These are phyloP conservation scores for Phytophthora syringae DNA, from an alignment of 352 stramenopile genomes.

Conservation along the genomic window DNA sequence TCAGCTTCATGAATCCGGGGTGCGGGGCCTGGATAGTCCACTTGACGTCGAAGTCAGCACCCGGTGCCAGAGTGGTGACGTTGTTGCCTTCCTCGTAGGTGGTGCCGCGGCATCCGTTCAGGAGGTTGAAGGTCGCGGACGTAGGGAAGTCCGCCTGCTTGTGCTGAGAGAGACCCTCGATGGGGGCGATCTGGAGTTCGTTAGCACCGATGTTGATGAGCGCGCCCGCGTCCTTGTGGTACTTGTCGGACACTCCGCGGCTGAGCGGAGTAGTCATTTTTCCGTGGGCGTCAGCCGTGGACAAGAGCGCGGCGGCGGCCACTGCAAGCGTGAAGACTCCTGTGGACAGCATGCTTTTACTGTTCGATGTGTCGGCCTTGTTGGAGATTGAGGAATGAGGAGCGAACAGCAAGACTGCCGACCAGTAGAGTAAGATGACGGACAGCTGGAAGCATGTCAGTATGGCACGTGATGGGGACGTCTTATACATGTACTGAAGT, in stretches of 20 bases:
- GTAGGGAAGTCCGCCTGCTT: slow-evolving; percentile 39
- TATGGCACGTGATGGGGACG: no score
- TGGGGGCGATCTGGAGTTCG: slow-evolving; percentile 38
- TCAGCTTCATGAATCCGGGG: slow-evolving; percentile 56
- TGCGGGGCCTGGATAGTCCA: slow-evolving; percentile 64
- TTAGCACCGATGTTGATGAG: slow-evolving; percentile 40
- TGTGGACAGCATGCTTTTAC: slow-evolving; percentile 34
- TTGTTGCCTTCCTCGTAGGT: slow-evolving; percentile 42
- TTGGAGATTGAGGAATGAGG: slow-evolving; percentile 35
- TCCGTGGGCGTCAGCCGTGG: slow-evolving; percentile 28
- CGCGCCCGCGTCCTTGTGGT: slow-evolving; percentile 32
- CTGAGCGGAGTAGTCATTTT: slow-evolving; percentile 22
- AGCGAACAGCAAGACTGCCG: slow-evolving; percentile 20
- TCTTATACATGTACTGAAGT: no score
- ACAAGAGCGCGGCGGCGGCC: slow-evolving; percentile 21
- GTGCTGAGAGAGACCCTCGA: slow-evolving; percentile 35
- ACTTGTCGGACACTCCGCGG: slow-evolving; percentile 34
- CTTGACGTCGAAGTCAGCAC: slow-evolving; percentile 36
- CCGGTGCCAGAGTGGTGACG: slow-evolving; percentile 36
- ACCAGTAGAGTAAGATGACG: background rate
- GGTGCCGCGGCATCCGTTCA: slow-evolving; percentile 46
- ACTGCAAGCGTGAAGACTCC: slow-evolving; percentile 13
- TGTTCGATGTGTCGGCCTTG: slow-evolving; percentile 19
- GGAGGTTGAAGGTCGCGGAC: slow-evolving; percentile 38
- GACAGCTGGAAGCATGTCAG: no score